Conservation (phyloP, 2,329 filamentous ascomycete species). For the Chalaropsis ovoidea region DNA sequence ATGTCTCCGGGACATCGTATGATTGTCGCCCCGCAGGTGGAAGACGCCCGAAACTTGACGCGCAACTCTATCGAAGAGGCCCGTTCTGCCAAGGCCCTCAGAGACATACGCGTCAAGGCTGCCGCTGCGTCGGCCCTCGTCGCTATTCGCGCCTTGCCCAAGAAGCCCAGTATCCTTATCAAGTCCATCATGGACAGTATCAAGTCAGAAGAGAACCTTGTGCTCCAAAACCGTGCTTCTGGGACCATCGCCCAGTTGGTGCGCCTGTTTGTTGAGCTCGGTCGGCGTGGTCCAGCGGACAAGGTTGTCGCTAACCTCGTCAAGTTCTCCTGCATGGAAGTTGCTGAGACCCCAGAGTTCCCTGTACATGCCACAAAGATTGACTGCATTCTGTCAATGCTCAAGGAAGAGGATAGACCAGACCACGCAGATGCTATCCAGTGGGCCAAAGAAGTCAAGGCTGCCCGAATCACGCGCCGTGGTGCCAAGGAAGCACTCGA, state of each 20-base stretch:
- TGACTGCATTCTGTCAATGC: conserved; percentile 77
- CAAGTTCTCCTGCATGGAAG: conserved; percentile 96
- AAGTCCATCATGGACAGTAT: conserved; percentile 98
- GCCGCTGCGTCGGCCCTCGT: conserved; percentile 80
- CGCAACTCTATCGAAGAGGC: conserved; percentile 68
- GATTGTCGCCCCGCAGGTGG: conserved; percentile 67
- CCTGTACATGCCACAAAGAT: conserved; percentile 68
- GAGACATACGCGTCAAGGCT: conserved; percentile 77
- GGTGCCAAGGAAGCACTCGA: conserved; percentile 92
- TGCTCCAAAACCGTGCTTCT: conserved; percentile 78
- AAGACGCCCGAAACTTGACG: conserved; percentile 64
- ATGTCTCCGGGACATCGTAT: conserved; percentile 81
- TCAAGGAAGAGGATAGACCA: conserved; percentile 91
- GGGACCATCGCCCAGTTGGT: conserved; percentile 75
- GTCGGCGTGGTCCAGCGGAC: conserved; percentile 76
- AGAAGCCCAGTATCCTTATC: conserved; percentile 86
- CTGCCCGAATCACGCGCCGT: conserved; percentile 78
- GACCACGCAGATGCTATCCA: conserved; percentile 85
- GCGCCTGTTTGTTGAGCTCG: conserved; percentile 70
- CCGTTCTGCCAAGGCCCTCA: conserved; percentile 63
- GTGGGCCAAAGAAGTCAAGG: conserved; percentile 80
- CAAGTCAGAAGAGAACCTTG: conserved; percentile 84
- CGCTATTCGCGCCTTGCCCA: conserved; percentile 76
- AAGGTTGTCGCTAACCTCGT: conserved; percentile 93
- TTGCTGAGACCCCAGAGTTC: conserved; percentile 94